Percentiles rank a stretch among this genome's conserved stretches.
Conservation (phyloP, 441 rosid genomes). For the Euphorbia celastroides region DNA sequence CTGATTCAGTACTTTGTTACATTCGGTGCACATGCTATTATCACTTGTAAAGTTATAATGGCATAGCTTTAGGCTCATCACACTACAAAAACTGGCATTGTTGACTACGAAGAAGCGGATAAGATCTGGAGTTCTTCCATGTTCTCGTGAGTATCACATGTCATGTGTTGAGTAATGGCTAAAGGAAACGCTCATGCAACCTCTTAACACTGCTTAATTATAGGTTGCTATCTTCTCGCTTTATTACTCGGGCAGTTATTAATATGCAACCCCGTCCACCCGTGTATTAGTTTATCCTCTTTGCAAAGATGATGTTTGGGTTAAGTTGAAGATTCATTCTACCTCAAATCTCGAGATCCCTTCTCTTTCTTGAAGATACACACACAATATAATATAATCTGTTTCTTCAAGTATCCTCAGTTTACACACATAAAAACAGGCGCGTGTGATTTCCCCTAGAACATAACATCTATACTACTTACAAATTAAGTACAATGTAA, state of each 20-base stretch:
- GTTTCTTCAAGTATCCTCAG: not conserved
- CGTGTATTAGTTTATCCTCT: conserved; percentile 30
- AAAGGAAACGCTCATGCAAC: conserved; percentile 62
- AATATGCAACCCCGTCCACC: not conserved
- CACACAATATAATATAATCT: conserved; percentile 11
- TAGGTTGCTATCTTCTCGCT: not conserved
- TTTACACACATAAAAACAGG: no score
- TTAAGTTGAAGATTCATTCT: conserved; percentile 23
- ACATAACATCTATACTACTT: not conserved
- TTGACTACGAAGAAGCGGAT: conserved; percentile 63
- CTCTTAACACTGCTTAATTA: not conserved
- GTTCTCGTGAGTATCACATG: conserved; percentile 71
- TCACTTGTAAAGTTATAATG: no score
- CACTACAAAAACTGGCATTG: no score
- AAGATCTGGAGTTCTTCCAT: conserved; percentile 63
- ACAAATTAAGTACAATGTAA: not conserved
- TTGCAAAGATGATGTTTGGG: conserved; percentile 52
- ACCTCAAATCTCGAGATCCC: conserved; percentile 30
- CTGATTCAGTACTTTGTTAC: no score
- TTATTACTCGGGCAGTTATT: not conserved
- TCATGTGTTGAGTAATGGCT: conserved; percentile 73
- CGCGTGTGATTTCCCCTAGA: no score
- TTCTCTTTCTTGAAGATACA: conserved; percentile 22
- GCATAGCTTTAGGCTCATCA: no score
- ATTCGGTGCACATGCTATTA: no score